Evolutionary conservation across 1,284 basidiomycete genomes (phyloP).

Genomic region (Tranzscheliella williamsii): DNA sequence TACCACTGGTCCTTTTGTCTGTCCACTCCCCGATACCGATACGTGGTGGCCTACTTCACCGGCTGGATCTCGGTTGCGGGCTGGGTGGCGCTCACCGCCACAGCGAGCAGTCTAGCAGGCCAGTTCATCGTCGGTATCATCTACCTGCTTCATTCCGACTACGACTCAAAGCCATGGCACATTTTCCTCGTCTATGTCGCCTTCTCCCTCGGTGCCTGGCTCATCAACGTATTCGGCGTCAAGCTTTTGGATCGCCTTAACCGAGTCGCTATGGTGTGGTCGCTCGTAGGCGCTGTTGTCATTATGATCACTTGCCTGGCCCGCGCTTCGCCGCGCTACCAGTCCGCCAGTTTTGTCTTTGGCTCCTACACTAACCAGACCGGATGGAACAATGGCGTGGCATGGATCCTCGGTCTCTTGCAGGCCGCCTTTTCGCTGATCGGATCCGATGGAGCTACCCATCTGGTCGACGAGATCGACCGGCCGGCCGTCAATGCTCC

Average conservation of each 20-base stretch:
- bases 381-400: constrained; percentile 64
- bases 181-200: constrained; percentile 49
- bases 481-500: constrained; percentile 68
- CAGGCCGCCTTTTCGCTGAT: constrained; percentile 63
- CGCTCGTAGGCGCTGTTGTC: constrained; percentile 59
- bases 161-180: constrained; percentile 50
- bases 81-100: constrained; percentile 62
- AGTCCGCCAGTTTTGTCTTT: constrained; percentile 63
- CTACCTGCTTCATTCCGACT: constrained; percentile 58
- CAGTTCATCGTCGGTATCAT: constrained; percentile 62
- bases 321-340: constrained; percentile 59
- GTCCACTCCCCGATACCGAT: constrained; percentile 48
- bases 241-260: constrained; percentile 35
- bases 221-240: constrained; percentile 49
- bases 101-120: constrained; percentile 41
- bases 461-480: constrained; percentile 70
- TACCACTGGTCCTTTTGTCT: constrained; percentile 62
- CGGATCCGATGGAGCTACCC: constrained; percentile 49
- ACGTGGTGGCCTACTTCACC: constrained; percentile 49
- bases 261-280: constrained; percentile 52
- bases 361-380: constrained; percentile 62
- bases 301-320: constrained; percentile 62
- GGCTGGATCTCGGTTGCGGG: constrained; percentile 55
- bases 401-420: constrained; percentile 63
- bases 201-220: constrained; percentile 39